Base-by-base conservation (phyloP, 345 rosid species). In the Aquilaria malaccensis region DNA sequence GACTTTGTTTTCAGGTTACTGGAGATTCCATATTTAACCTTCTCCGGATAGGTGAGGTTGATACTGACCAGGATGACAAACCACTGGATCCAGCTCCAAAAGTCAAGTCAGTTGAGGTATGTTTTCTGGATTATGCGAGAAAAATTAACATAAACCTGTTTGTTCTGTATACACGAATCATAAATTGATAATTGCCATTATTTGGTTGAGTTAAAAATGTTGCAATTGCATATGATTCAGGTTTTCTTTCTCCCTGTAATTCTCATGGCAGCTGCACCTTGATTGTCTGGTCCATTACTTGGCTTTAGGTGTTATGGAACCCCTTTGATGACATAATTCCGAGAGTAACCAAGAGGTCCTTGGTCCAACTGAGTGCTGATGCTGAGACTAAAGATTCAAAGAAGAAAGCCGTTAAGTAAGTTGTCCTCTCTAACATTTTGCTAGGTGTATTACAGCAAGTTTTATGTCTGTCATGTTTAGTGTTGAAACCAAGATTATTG, bases 321-420 rank as follows among this genome's bases (percentile, higher is more conserved):
- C 96, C 99, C 56, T 94, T 94, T 45, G 99, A 94, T 58, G 99
- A 94, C 77, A 86, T 94, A 70, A 78, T 86, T 74, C 97, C 87
- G 6, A 86, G 96, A 71, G 70, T 60, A 61, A 15, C 56, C 49
- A 62, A 70, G 11, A 83, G 59, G 79, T 59, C 78, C 58, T 66
- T 61, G 37, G 60, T 52, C 33, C 81, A 71, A 61, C 51, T 81
- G 11, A 49, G 54, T 41, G 59, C 72, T 61, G 84, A 81, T 61
- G 29, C 60, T 52, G 91, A 84, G 66, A 76, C 57, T 58, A 85
- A 80, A 75, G 87, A 83, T 48, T 61, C 73, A 22, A 85, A 78
- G 72, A 76, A 76, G 77, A 94, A 90, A 81, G 80, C 81, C 15
- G 87, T 85, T 37, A 90, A 88, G 99, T 94, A 78, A 72, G 95